Base-by-base conservation (phyloP, 768 basidiomycete genomes). In the Stropharia rugosoannulata region DNA sequence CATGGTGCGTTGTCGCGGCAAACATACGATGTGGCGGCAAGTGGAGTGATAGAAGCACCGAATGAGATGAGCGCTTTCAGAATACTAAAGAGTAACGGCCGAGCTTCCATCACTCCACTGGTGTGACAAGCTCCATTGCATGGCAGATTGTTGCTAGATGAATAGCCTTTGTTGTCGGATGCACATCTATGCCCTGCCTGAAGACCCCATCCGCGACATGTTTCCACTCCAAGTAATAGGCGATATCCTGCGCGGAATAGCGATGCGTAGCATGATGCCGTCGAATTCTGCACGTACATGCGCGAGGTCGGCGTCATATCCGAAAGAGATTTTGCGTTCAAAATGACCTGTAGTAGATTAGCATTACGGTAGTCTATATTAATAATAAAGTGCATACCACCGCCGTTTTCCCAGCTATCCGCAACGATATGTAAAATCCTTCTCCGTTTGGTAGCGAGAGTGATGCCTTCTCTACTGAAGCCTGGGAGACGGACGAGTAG, bases 221-320 rank as follows among this genome's bases (percentile, higher is more conserved):
- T 22, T 46, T 13, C 45, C 47, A 47, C 35, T 61, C 59, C 57
- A 54, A n/a, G 51, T 55, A 39, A 62, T 41, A 19, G 62, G 62
- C 2, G 64, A 59, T 12, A 55, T 49, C 35, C 76, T 63, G 49
- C 77, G 63, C n/a, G 88, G 89, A 7, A 90, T 79, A 41, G 76
- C 73, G 61, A 90, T 77, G 50, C 79, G 77, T 58, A 90, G 70
- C 68, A 86, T 78, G 56, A 84, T 80, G 32, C 89, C 88, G 65
- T 90, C 83, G 62, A 89, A 90, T 68, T 89, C 88, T 18, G 89
- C 89, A 47, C 87, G 79, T 43, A 90, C 87, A 58, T 81, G 85
- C 2, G 77, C 74, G 6, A 90, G 70, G 64, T 90, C 87, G 0
- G 89, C 88, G 57, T 90, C 88, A 64, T 89, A 85, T 25, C 88